A percentile compares a stretch with the other conserved stretches of the same genome.
Evolutionary conservation across 257 asterid species (phyloP).

Genomic region (Datura wrightii): DNA sequence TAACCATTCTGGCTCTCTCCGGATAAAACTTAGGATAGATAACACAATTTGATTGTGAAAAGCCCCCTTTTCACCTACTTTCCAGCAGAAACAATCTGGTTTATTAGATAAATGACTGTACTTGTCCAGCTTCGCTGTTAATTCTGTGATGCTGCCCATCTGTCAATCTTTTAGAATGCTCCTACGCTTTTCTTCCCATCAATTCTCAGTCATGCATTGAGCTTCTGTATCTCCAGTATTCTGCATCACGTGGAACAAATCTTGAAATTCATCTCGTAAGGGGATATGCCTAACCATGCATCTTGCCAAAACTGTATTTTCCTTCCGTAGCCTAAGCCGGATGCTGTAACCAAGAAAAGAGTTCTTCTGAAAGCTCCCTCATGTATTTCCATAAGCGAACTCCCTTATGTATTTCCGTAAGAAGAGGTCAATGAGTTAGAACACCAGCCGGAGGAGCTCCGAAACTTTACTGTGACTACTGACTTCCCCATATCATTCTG

Average conservation of each 20-base stretch:
- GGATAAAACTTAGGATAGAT: background rate
- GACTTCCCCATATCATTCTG: too few species aligned
- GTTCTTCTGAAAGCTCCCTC: background rate
- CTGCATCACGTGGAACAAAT: background rate
- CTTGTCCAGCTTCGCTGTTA: slow-evolving; percentile 22
- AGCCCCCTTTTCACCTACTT: background rate
- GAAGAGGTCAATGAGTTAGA: background rate
- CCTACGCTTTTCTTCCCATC: background rate
- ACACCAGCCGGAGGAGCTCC: background rate
- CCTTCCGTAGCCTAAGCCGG: background rate
- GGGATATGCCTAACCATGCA: background rate
- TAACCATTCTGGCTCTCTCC: background rate
- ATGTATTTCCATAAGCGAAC: background rate
- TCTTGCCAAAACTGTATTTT: slow-evolving; percentile 4
- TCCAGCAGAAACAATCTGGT: slow-evolving; percentile 5
- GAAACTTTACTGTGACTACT: too few species aligned
- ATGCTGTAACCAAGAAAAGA: background rate
- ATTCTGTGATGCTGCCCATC: background rate
- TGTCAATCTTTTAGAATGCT: background rate
- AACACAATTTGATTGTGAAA: slow-evolving; percentile 7
- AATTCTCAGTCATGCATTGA: background rate
- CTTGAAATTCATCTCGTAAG: slow-evolving; percentile 4
- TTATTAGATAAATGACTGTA: background rate
- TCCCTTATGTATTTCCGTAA: background rate
- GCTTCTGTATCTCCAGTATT: background rate